Evolutionary conservation across 75 land plant genomes (phyloP).

Genomic region (Cryptomeria japonica): DNA sequence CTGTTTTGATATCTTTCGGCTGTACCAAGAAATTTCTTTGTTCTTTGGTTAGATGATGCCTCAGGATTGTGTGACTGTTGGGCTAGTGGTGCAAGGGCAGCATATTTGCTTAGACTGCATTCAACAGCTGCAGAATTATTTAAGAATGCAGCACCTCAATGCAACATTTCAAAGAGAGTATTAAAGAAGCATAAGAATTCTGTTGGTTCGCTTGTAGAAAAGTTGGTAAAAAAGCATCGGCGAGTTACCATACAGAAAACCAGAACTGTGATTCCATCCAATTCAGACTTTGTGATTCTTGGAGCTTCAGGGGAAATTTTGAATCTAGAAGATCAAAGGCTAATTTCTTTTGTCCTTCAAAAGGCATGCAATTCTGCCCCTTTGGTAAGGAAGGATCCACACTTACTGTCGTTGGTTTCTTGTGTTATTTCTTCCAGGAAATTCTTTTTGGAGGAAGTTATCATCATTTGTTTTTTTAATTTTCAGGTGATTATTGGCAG

Average conservation of each 20-base stretch:
- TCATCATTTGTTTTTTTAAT: background rate
- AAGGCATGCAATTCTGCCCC: conserved; percentile 12
- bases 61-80: conserved; percentile 33
- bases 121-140: conserved; percentile 2
- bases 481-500: conserved; percentile 13
- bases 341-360: conserved; percentile 1
- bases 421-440: background rate
- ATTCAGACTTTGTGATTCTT: background rate
- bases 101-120: conserved; percentile 22
- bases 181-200: background rate
- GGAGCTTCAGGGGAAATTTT: conserved; percentile 5
- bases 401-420: background rate
- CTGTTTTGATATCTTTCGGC: background rate
- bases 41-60: conserved; percentile 29
- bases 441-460: background rate
- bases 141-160: background rate
- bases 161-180: background rate
- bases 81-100: conserved; percentile 26
- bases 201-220: background rate
- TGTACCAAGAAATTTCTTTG: conserved; percentile 1
- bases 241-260: background rate
- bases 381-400: background rate
- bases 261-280: background rate
- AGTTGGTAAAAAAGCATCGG: conserved; percentile 6
- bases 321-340: background rate